A percentile compares a stretch with the other conserved stretches of the same genome.
phyloP scores from a whole-genome alignment of 208 protist genomes.

The Leishmania major region DNA sequence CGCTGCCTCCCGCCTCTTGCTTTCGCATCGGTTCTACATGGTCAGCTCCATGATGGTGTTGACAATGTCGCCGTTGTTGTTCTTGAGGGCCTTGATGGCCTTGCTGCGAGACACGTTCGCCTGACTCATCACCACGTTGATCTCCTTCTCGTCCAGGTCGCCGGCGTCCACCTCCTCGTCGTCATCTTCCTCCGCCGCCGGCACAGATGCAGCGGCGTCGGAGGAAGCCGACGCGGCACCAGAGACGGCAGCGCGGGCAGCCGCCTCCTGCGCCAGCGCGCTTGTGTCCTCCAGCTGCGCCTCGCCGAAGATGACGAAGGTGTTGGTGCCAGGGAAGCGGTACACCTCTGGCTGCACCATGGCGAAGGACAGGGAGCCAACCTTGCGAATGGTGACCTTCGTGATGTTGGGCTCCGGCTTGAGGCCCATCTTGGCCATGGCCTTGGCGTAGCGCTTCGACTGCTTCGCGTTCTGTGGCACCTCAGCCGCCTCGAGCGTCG shows the following conservation, averaged over 20 bases:
- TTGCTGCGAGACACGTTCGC: constrained; percentile 69
- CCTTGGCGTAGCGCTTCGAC: constrained; percentile 96
- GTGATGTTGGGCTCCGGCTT: constrained; percentile 93
- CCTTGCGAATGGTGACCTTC: constrained; percentile 95
- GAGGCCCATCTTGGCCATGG: constrained; percentile 97
- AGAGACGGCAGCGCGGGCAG: constrained; percentile 66
- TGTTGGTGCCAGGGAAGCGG: constrained; percentile 95
- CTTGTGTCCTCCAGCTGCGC: constrained; percentile 94
- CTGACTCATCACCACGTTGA: constrained; percentile 84
- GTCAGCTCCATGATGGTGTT: constrained; percentile 91
- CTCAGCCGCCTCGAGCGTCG: constrained; percentile 76
- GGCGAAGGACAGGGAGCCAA: constrained; percentile 88
- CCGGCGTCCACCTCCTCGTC: constrained; percentile 63
- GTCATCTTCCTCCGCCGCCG: constrained; percentile 41
- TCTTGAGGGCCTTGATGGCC: constrained; percentile 84
- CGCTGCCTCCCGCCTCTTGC: background rate
- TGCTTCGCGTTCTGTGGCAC: constrained; percentile 69
- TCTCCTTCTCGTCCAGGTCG: constrained; percentile 83
- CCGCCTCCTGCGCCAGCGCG: constrained; percentile 66
- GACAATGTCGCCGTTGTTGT: constrained; percentile 89
- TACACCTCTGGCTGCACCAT: constrained; percentile 96
- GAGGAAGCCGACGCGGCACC: constrained; percentile 35
- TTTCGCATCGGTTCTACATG: constrained; percentile 37
- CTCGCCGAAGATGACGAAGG: constrained; percentile 98
- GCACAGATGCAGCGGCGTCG: constrained; percentile 26